Conservation (phyloP, 345 rosid species). For the Euphorbia peplus region DNA sequence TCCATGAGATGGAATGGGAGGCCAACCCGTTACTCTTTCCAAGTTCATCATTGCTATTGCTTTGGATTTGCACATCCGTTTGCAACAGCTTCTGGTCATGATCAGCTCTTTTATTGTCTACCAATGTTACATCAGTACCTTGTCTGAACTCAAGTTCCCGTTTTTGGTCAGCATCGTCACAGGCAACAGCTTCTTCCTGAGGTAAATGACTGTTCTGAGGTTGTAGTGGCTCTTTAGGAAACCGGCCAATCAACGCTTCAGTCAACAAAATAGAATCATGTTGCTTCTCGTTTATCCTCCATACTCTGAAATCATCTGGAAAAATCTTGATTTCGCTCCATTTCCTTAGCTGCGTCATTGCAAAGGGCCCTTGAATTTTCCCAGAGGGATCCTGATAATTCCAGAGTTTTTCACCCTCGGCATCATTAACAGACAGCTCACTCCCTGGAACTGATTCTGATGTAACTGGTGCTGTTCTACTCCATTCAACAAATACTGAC, state of each 20-base stretch:
- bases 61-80: constrained; percentile 28
- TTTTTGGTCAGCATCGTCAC: constrained; percentile 26
- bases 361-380: constrained; percentile 84
- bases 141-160: constrained; percentile 21
- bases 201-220: constrained; percentile 15
- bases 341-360: constrained; percentile 60
- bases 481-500: no score
- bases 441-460: constrained; percentile 26
- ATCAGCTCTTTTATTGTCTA: constrained; percentile 30
- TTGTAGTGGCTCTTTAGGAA: constrained; percentile 28
- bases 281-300: constrained; percentile 62
- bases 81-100: constrained; percentile 26
- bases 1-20: constrained; percentile 38
- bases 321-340: constrained; percentile 74
- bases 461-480: constrained; percentile 30
- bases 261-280: constrained; percentile 66
- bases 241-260: constrained; percentile 59
- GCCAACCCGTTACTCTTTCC: constrained; percentile 31
- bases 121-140: constrained; percentile 12
- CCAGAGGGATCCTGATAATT: constrained; percentile 79
- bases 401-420: constrained; percentile 63
- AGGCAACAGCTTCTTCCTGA: constrained; percentile 20
- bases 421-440: constrained; percentile 39
- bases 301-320: constrained; percentile 66
- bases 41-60: constrained; percentile 27